Conservation (phyloP, 1,139 yeast genomes). For the Suhomyces terraborum region DNA sequence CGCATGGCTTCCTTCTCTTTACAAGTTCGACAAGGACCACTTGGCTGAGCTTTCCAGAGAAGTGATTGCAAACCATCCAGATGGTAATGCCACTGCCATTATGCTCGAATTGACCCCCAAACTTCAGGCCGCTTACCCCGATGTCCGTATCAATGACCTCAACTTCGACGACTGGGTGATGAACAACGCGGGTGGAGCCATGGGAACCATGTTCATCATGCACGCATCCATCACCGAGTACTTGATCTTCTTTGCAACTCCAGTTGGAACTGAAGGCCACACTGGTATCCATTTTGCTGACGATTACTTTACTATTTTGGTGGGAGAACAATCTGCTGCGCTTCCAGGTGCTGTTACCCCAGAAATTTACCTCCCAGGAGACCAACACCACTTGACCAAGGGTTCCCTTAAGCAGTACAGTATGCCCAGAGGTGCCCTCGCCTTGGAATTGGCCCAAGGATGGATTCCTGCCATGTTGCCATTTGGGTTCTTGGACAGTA, state of each 20-base stretch:
- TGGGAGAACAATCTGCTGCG: conserved; percentile 79
- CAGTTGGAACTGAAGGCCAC: conserved; percentile 92
- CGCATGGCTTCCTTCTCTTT: conserved; percentile 71
- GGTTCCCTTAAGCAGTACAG: conserved; percentile 82
- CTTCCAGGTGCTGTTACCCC: conserved; percentile 59
- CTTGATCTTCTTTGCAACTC: conserved; percentile 42
- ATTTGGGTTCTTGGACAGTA: conserved; percentile 82
- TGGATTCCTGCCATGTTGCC: conserved; percentile 99
- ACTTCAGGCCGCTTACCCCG: conserved; percentile 62
- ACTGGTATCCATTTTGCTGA: conserved; percentile 94
- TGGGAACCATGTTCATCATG: conserved; percentile 94
- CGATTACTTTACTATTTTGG: conserved; percentile 88
- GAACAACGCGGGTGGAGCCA: conserved; percentile 98
- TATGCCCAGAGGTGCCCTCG: conserved; percentile 81
- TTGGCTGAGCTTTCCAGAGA: conserved; percentile 53
- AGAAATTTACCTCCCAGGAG: conserved; percentile 77
- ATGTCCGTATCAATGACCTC: conserved; percentile 60
- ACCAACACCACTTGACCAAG: conserved; percentile 72
- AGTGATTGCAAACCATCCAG: conserved; percentile 55
- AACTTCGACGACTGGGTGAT: conserved; percentile 86
- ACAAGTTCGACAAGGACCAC: conserved; percentile 55
- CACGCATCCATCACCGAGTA: conserved; percentile 97
- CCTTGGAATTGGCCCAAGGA: conserved; percentile 96
- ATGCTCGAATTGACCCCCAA: conserved; percentile 62
- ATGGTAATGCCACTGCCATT: conserved; percentile 61